Conservation (phyloP, 305 asterid species). For the Lippia alba region DNA sequence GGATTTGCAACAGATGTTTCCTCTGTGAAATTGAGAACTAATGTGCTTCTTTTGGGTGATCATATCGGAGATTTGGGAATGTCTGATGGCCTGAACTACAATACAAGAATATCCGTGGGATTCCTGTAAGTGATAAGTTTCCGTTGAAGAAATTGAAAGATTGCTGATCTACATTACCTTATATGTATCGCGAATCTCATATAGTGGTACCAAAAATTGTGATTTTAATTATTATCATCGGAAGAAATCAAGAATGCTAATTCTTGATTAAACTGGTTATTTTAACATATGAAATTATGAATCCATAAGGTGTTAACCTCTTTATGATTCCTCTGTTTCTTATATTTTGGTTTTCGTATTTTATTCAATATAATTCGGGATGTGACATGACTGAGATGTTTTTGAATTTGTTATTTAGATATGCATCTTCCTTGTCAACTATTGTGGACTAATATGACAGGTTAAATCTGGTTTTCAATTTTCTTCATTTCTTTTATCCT, state of each 20-base stretch:
- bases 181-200: conserved; percentile 7
- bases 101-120: conserved; percentile 83
- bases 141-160: conserved; percentile 1
- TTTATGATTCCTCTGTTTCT: too few relatives aligned
- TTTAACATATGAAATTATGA: neutral
- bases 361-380: too few relatives aligned
- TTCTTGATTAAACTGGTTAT: conserved; percentile 20
- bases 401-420: too few relatives aligned
- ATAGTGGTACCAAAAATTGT: neutral
- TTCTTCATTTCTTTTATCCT: too few relatives aligned
- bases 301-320: neutral
- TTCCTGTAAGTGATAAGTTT: conserved; percentile 69
- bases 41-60: conserved; percentile 92
- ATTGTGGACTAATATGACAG: too few relatives aligned
- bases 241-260: neutral
- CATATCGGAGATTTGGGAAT: conserved; percentile 95
- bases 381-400: too few relatives aligned
- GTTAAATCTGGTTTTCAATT: too few relatives aligned
- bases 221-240: conserved; percentile 6
- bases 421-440: too few relatives aligned
- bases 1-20: conserved; percentile 52
- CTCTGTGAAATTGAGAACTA: conserved; percentile 70
- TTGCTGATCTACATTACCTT: conserved; percentile 12
- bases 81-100: conserved; percentile 87
- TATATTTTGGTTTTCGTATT: too few relatives aligned